Evolutionary conservation across 106 monocot species (phyloP).

Genomic region (Dendrobium officinale): DNA sequence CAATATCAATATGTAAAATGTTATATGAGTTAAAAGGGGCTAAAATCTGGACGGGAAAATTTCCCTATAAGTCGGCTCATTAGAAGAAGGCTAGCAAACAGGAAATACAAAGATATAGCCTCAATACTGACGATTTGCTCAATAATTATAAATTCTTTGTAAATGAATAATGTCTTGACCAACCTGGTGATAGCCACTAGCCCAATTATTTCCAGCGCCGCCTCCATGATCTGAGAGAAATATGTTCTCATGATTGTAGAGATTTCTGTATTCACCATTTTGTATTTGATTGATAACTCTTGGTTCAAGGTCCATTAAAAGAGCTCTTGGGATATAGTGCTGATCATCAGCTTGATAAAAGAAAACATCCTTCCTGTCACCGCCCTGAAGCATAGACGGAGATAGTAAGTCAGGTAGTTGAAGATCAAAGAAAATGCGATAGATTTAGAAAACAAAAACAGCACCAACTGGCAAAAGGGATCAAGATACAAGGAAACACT

Average conservation of each 20-base stretch:
- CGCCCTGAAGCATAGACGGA: constrained; percentile 49
- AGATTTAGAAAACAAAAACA: neutral
- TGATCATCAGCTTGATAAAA: constrained; percentile 99
- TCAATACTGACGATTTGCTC: neutral
- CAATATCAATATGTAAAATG: too few relatives aligned
- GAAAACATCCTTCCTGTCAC: constrained; percentile 98
- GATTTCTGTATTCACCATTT: constrained; percentile 86
- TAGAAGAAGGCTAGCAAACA: neutral
- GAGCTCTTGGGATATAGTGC: constrained; percentile 93
- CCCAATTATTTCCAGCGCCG: constrained; percentile 99
- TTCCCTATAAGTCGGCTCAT: too few relatives aligned
- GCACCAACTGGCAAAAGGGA: neutral
- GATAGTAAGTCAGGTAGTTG: neutral
- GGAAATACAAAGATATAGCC: neutral
- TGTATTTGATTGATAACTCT: constrained; percentile 94
- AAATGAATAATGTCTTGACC: constrained; percentile 2
- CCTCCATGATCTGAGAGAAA: constrained; percentile 91
- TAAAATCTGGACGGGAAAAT: too few relatives aligned
- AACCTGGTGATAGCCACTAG: constrained; percentile 96
- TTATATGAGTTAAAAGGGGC: too few relatives aligned
- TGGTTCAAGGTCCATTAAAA: constrained; percentile 94
- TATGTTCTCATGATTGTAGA: constrained; percentile 98
- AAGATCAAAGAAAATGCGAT: neutral
- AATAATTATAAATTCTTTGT: neutral
- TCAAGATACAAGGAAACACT: neutral